Evolutionary conservation across 805 yeast species (phyloP).

Genomic region (Ogataea zsoltii): DNA sequence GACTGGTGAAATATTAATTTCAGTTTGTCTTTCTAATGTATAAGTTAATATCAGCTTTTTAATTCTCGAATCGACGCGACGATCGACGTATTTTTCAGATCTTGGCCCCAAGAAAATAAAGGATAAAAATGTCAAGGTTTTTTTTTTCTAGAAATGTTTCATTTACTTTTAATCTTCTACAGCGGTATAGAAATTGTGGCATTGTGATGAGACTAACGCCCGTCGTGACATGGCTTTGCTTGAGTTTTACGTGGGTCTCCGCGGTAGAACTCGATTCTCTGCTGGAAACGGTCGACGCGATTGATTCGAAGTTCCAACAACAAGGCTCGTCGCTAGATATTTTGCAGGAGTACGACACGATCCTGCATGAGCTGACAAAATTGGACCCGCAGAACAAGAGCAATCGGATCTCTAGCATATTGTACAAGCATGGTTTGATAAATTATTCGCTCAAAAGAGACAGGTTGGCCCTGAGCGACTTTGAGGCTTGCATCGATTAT

Average conservation of each 20-base stretch:
- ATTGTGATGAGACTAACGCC: background rate
- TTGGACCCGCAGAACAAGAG: constrained; percentile 8
- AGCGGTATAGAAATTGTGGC: background rate
- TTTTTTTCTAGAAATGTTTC: too few relatives aligned
- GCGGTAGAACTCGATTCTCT: background rate
- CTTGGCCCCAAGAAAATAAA: too few relatives aligned
- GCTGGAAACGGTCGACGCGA: constrained; percentile 8
- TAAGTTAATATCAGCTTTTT: background rate
- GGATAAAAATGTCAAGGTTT: too few relatives aligned
- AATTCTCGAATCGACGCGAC: background rate
- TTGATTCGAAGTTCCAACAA: constrained; percentile 18
- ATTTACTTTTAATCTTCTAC: too few relatives aligned
- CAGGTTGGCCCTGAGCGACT: constrained; percentile 50
- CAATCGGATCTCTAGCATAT: constrained; percentile 41
- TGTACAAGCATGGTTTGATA: constrained; percentile 61
- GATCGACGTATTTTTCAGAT: background rate
- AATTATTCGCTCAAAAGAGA: constrained; percentile 59
- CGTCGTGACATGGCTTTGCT: background rate
- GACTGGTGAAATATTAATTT: constrained; percentile 22
- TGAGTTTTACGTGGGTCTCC: background rate
- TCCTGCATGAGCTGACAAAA: constrained; percentile 21
- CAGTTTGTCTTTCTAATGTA: background rate
- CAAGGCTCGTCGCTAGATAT: constrained; percentile 32
- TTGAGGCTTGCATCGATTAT: constrained; percentile 48
- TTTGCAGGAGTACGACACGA: constrained; percentile 32